phyloP scores from a whole-genome alignment of 140 eudicot species.

The Cichorium intybus region DNA sequence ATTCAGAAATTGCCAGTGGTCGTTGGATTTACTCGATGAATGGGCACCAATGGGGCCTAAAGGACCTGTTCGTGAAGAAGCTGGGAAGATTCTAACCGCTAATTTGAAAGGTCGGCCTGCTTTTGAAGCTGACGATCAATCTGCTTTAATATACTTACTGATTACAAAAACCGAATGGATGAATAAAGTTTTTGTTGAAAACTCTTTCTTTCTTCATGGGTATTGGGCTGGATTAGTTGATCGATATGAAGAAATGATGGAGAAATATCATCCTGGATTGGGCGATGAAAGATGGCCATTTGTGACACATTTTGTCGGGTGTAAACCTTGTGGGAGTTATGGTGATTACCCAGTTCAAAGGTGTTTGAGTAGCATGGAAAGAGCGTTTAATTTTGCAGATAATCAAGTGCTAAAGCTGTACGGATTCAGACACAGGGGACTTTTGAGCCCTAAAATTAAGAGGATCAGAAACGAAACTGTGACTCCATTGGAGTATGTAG shows the following conservation, averaged over 20 bases:
- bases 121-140: constrained; percentile 97
- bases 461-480: constrained; percentile 72
- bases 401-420: constrained; percentile 74
- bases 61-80: constrained; percentile 87
- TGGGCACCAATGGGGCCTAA: constrained; percentile 99
- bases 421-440: constrained; percentile 78
- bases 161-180: constrained; percentile 63
- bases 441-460: constrained; percentile 81
- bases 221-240: constrained; percentile 90
- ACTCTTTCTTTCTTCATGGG: constrained; percentile 72
- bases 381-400: constrained; percentile 92
- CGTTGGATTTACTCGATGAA: constrained; percentile 80
- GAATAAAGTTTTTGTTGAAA: constrained; percentile 76
- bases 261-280: constrained; percentile 81
- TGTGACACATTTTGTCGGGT: constrained; percentile 93
- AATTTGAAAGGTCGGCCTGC: constrained; percentile 87
- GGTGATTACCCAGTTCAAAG: constrained; percentile 85
- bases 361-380: constrained; percentile 88
- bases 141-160: constrained; percentile 81
- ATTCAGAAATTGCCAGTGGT: constrained; percentile 89
- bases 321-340: constrained; percentile 92
- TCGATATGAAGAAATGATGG: constrained; percentile 86
- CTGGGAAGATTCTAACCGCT: constrained; percentile 77
- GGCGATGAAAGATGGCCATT: constrained; percentile 97
- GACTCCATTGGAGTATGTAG: constrained; percentile 63